A percentile compares a stretch with the other conserved stretches of the same genome.
Conservation (phyloP, 2,329 filamentous ascomycete genomes). For the Mariannaea elegans region DNA sequence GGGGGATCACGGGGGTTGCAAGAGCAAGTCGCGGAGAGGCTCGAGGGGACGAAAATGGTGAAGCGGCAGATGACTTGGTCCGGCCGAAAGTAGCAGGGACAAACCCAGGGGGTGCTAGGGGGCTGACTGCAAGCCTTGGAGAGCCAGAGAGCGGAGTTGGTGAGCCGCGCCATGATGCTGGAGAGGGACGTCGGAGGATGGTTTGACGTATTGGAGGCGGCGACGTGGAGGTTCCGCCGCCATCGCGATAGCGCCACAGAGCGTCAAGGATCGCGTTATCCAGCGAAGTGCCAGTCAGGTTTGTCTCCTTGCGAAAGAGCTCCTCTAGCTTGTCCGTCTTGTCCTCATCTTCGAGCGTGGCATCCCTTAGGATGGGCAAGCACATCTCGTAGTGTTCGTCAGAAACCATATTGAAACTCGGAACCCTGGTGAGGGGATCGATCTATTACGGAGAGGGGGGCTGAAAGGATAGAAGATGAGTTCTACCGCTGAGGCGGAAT, state of each 20-base stretch:
- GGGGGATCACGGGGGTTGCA: constrained; percentile 88
- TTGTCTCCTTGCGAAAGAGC: constrained; percentile 81
- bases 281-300: constrained; percentile 76
- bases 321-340: constrained; percentile 93
- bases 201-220: constrained; percentile 89
- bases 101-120: constrained; percentile 86
- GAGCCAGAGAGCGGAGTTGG: constrained; percentile 85
- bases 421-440: constrained; percentile 18
- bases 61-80: constrained; percentile 80
- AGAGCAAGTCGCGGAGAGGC: constrained; percentile 92
- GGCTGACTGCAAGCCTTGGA: constrained; percentile 81
- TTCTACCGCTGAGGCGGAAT: constrained; percentile 9
- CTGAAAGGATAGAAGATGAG: not conserved
- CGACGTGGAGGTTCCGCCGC: constrained; percentile 71
- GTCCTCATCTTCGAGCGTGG: constrained; percentile 88
- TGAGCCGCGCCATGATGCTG: constrained; percentile 89
- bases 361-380: constrained; percentile 85
- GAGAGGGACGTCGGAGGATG: constrained; percentile 88
- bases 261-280: constrained; percentile 93
- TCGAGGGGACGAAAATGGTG: constrained; percentile 92
- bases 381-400: constrained; percentile 94
- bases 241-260: constrained; percentile 83
- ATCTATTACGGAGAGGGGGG: constrained; percentile 15
- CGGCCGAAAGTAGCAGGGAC: constrained; percentile 78
- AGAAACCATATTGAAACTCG: constrained; percentile 76